Conservation (phyloP, 192 early-diverging fungal species). For the Coemansia sp. region DNA sequence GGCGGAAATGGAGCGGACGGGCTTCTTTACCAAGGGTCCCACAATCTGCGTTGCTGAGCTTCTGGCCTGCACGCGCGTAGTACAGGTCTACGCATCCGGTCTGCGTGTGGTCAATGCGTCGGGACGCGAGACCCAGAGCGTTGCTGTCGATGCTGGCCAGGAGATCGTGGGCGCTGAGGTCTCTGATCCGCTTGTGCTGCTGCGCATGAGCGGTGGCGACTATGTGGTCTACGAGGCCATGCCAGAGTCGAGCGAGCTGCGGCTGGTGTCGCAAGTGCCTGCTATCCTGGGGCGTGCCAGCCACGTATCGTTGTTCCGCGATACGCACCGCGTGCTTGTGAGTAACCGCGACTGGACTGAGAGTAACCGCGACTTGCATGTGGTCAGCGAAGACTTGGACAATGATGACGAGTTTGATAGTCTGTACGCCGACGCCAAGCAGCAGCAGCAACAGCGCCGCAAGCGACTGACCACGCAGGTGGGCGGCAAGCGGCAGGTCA, state of each 20-base stretch:
- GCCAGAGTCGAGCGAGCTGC: conserved; percentile 39
- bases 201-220: conserved; percentile 68
- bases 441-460: conserved; percentile 11
- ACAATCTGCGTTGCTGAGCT: conserved; percentile 80
- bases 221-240: conserved; percentile 65
- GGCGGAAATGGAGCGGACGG: conserved; percentile 68
- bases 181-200: conserved; percentile 78
- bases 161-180: conserved; percentile 75
- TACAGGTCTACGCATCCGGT: conserved; percentile 84
- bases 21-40: conserved; percentile 74
- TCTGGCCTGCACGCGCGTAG: conserved; percentile 68
- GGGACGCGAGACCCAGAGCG: conserved; percentile 36
- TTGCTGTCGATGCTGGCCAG: conserved; percentile 16
- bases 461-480: conserved; percentile 14
- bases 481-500: conserved; percentile 11
- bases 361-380: conserved; percentile 23
- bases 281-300: not conserved
- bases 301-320: conserved; percentile 42
- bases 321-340: conserved; percentile 28
- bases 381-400: conserved; percentile 4
- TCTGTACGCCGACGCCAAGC: conserved; percentile 35
- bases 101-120: conserved; percentile 69
- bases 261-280: conserved; percentile 24
- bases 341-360: conserved; percentile 39
- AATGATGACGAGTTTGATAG: conserved; percentile 37